Evolutionary conservation across 2,329 filamentous ascomycete species (phyloP).

Genomic region (Beauveria sp.): DNA sequence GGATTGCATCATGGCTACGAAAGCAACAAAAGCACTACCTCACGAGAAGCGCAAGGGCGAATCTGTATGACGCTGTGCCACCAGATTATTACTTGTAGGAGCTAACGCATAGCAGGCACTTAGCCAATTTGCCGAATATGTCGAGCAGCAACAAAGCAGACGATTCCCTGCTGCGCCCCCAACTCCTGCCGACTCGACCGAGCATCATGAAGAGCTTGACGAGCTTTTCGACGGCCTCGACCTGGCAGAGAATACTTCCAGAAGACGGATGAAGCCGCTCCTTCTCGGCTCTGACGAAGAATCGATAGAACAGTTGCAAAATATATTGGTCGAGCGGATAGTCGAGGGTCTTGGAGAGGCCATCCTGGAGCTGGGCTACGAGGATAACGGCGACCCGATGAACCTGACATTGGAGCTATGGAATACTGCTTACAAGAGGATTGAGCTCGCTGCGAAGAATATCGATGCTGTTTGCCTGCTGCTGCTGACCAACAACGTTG

Average conservation of each 20-base stretch:
- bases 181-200: conserved; percentile 20
- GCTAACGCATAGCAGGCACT: conserved; percentile 48
- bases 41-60: conserved; percentile 84
- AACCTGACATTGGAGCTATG: conserved; percentile 66
- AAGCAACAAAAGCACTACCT: conserved; percentile 53
- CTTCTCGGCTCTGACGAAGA: conserved; percentile 58
- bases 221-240: conserved; percentile 89
- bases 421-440: conserved; percentile 59
- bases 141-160: conserved; percentile 82
- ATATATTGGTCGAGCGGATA: conserved; percentile 60
- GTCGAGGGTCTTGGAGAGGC: conserved; percentile 82
- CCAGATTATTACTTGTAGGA: conserved; percentile 16
- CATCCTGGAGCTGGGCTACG: conserved; percentile 85
- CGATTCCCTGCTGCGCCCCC: conserved; percentile 46
- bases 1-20: conserved; percentile 42
- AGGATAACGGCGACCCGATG: conserved; percentile 85
- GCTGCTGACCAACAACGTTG: conserved; percentile 85
- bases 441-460: conserved; percentile 57
- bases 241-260: conserved; percentile 60
- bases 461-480: conserved; percentile 70
- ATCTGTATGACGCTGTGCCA: conserved; percentile 44
- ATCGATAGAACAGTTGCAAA: conserved; percentile 54
- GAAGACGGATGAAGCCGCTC: conserved; percentile 66
- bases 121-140: conserved; percentile 95
- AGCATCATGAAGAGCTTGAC: conserved; percentile 77